A percentile compares a stretch with the other conserved stretches of the same genome.
These are phyloP conservation scores for Primulina tabacum DNA, from an alignment of 257 asterid genomes.

Conservation along the genomic window DNA sequence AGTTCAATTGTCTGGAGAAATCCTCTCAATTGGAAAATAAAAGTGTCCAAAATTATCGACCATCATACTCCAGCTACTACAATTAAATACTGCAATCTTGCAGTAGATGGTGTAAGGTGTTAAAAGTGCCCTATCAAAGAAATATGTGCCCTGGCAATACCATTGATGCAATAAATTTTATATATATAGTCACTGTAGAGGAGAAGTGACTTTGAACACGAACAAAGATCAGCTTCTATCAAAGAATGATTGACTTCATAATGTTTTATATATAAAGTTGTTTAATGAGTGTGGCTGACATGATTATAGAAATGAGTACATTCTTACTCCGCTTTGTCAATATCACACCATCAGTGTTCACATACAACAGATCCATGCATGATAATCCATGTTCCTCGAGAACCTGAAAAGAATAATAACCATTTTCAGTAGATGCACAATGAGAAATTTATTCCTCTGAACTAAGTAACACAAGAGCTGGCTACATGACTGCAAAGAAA, in stretches of 20 bases:
- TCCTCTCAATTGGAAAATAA: neutral
- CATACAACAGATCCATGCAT: conserved; percentile 74
- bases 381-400: conserved; percentile 76
- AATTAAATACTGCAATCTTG: neutral
- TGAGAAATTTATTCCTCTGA: conserved; percentile 1
- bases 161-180: conserved; percentile 8
- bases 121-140: conserved; percentile 4
- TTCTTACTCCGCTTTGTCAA: conserved; percentile 84
- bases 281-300: neutral
- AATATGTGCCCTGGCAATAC: conserved; percentile 3
- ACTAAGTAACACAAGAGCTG: conserved; percentile 6
- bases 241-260: conserved; percentile 1
- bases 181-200: conserved; percentile 6
- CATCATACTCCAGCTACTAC: neutral
- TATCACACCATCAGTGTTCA: conserved; percentile 71
- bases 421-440: conserved; percentile 11
- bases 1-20: neutral
- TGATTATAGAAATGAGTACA: conserved; percentile 15
- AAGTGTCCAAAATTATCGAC: neutral
- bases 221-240: conserved; percentile 4
- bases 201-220: conserved; percentile 4
- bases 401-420: conserved; percentile 59
- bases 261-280: neutral
- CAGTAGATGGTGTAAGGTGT: neutral
- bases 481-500: neutral